A percentile compares a stretch with the other conserved stretches of the same genome.
phyloP scores from a whole-genome alignment of 495 filamentous ascomycete genomes.

The Hypoxylon fuscum region DNA sequence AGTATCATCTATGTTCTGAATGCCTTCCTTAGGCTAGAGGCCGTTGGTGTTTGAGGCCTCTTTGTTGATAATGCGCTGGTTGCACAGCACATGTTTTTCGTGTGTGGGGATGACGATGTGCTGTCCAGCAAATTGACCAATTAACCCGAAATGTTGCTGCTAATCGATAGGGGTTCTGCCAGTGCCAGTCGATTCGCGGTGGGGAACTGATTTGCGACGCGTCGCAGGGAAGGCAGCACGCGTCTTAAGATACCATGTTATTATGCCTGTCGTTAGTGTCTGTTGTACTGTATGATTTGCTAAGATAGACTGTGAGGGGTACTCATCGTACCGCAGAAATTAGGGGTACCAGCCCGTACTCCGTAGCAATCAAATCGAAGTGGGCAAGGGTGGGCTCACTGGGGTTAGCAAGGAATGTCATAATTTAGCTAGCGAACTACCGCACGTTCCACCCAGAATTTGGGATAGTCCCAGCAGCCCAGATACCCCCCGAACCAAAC shows the following conservation, averaged over 20 bases:
- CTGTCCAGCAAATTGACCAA: conserved; percentile 34
- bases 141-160: neutral
- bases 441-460: conserved; percentile 24
- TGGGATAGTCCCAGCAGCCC: conserved; percentile 21
- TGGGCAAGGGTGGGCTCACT: neutral
- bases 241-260: conserved; percentile 6
- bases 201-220: conserved; percentile 25
- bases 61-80: conserved; percentile 35
- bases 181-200: conserved; percentile 14
- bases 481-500: neutral
- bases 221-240: conserved; percentile 17
- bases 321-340: conserved; percentile 15
- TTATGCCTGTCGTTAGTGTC: neutral
- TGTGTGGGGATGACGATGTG: conserved; percentile 27
- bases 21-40: conserved; percentile 1
- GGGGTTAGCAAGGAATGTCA: conserved; percentile 26
- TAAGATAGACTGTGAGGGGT: conserved; percentile 4
- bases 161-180: conserved; percentile 20
- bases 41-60: conserved; percentile 3
- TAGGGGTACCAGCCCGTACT: conserved; percentile 6
- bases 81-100: conserved; percentile 24
- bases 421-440: conserved; percentile 20
- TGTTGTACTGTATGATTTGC: conserved; percentile 1
- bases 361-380: conserved; percentile 16
- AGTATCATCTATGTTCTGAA: conserved; percentile 1